These are phyloP conservation scores for Lyophyllum decastes DNA, from an alignment of 768 basidiomycete species.

Conservation along the genomic window DNA sequence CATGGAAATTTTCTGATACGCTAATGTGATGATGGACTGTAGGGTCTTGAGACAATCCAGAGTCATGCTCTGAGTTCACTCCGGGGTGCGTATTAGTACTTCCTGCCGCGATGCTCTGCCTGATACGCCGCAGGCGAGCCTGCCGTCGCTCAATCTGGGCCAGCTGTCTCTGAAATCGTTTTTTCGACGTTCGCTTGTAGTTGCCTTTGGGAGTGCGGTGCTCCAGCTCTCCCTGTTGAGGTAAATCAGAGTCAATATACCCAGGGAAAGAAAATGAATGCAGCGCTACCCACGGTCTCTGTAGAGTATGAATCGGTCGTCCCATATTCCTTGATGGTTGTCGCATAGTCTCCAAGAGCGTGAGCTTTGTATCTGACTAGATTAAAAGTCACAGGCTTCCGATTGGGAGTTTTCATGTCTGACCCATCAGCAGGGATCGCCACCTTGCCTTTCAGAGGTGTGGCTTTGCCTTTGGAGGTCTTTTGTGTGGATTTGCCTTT, in stretches of 20 bases:
- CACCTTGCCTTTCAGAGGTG: too few species aligned
- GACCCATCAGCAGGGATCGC: too few species aligned
- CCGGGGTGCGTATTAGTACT: neutral
- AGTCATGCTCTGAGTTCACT: neutral
- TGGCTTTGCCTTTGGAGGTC: too few species aligned
- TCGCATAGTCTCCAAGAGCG: too few species aligned
- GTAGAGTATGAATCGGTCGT: too few species aligned
- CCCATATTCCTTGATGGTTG: too few species aligned
- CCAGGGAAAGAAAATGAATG: neutral
- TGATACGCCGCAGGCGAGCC: neutral
- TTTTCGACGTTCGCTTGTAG: conserved; percentile 4
- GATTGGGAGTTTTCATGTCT: neutral
- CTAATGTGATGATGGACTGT: neutral
- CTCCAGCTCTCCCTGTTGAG: conserved; percentile 7
- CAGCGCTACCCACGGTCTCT: conserved; percentile 21
- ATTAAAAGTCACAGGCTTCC: too few species aligned
- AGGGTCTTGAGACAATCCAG: too few species aligned
- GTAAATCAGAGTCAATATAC: neutral
- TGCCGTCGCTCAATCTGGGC: neutral
- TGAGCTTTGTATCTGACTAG: too few species aligned
- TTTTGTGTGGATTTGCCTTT: too few species aligned
- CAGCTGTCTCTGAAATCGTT: neutral
- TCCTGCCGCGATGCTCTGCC: neutral
- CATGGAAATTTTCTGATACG: neutral
- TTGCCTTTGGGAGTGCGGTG: neutral